Conservation (phyloP, 768 basidiomycete species). For the Russula vinacea region DNA sequence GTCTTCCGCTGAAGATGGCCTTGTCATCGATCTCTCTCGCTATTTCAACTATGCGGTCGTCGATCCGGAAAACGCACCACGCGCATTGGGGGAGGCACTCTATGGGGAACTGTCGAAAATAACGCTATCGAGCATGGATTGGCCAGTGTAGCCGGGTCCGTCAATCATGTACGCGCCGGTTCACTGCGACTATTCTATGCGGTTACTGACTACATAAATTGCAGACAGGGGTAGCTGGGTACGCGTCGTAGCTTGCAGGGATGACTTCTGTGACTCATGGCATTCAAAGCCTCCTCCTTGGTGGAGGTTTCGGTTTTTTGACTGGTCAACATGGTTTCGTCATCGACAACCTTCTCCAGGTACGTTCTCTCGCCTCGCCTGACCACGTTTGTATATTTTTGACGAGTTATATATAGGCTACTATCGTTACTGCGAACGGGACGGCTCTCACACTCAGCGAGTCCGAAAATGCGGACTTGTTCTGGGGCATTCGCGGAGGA, state of each 20-base stretch:
- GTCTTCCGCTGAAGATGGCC: slow-evolving; percentile 46
- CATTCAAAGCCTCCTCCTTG: slow-evolving; percentile 44
- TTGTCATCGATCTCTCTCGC: slow-evolving; percentile 50
- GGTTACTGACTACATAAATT: not conserved
- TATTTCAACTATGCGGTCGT: slow-evolving; percentile 42
- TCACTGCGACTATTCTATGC: not conserved
- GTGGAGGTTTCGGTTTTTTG: slow-evolving; percentile 56
- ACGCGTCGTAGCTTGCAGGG: slow-evolving; percentile 11
- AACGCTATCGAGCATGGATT: slow-evolving; percentile 45
- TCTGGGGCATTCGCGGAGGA: slow-evolving; percentile 52
- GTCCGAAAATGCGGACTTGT: slow-evolving; percentile 43
- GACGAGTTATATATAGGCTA: slow-evolving; percentile 36
- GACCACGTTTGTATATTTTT: slow-evolving; percentile 22
- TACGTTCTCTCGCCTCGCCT: slow-evolving; percentile 24
- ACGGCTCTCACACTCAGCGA: slow-evolving; percentile 36
- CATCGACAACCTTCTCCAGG: slow-evolving; percentile 47
- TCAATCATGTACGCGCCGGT: slow-evolving; percentile 45
- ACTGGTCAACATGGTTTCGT: slow-evolving; percentile 42
- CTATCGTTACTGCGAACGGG: slow-evolving; percentile 47
- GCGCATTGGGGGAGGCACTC: slow-evolving; percentile 47
- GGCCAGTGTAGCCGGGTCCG: slow-evolving; percentile 47
- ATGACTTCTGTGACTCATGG: not conserved
- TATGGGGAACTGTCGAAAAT: slow-evolving; percentile 48
- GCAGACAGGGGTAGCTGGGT: slow-evolving; percentile 54
- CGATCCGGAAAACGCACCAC: slow-evolving; percentile 41